Conservation (phyloP, 306 rosid species). For the Sicyos baderoa region DNA sequence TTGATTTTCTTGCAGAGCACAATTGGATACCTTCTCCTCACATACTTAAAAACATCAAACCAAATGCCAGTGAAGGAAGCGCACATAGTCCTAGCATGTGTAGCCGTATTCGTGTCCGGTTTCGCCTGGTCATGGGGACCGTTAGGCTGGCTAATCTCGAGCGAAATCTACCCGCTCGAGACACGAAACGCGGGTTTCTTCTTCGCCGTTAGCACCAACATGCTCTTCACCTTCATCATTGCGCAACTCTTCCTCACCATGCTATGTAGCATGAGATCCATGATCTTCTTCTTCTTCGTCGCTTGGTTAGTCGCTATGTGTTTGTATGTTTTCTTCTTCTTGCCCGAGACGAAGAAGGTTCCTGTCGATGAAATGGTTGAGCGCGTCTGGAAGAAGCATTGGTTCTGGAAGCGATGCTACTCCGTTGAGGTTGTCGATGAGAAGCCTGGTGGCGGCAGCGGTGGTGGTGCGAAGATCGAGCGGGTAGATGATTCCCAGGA, state of each 20-base stretch:
- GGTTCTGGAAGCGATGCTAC: conserved; percentile 26
- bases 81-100: neutral
- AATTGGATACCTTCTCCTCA: conserved; percentile 17
- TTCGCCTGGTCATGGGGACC: conserved; percentile 42
- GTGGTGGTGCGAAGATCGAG: neutral
- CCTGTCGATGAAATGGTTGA: conserved; percentile 34
- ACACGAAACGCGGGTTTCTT: conserved; percentile 25
- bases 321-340: neutral
- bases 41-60: conserved; percentile 13
- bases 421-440: neutral
- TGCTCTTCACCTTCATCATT: conserved; percentile 33
- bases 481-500: neutral
- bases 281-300: conserved; percentile 31
- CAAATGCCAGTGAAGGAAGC: conserved; percentile 11
- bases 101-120: conserved; percentile 25
- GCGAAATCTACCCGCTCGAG: conserved; percentile 30
- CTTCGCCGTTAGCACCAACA: conserved; percentile 30
- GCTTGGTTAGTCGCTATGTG: conserved; percentile 20
- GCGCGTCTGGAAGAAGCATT: conserved; percentile 33
- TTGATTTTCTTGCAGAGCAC: neutral
- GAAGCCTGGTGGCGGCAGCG: neutral
- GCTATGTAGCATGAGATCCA: conserved; percentile 25
- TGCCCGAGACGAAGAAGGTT: conserved; percentile 34
- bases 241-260: conserved; percentile 31
- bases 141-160: conserved; percentile 28